Evolutionary conservation across 2,329 filamentous ascomycete species (phyloP).

Genomic region (Gnomoniopsis smithogilvyi): DNA sequence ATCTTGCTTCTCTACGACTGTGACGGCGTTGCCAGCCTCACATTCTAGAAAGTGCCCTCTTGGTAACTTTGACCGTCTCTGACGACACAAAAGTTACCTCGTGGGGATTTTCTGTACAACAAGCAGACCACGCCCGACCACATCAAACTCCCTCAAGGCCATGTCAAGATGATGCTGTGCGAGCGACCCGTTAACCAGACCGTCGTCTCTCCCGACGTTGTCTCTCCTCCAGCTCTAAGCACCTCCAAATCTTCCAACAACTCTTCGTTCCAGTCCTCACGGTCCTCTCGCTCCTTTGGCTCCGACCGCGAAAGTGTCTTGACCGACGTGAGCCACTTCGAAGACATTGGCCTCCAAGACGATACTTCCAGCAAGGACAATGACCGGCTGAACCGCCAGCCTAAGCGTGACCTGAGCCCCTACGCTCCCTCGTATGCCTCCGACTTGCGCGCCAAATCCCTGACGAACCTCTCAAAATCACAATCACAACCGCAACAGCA

Average conservation of each 20-base stretch:
- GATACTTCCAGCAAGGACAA: slow-evolving; percentile 34
- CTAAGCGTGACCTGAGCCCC: slow-evolving; percentile 40
- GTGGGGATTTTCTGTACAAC: neutral
- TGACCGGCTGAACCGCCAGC: slow-evolving; percentile 30
- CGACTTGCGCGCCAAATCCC: slow-evolving; percentile 34
- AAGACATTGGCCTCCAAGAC: slow-evolving; percentile 86
- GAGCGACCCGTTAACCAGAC: slow-evolving; percentile 33
- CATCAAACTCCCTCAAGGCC: neutral
- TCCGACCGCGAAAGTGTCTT: slow-evolving; percentile 70
- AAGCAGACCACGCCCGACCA: neutral
- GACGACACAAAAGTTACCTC: neutral
- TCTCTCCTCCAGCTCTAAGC: slow-evolving; percentile 75
- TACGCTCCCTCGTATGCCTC: slow-evolving; percentile 47
- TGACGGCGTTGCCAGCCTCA: neutral
- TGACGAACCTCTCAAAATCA: slow-evolving; percentile 23
- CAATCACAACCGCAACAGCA: slow-evolving; percentile 4
- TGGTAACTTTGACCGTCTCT: neutral
- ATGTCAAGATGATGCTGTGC: slow-evolving; percentile 37
- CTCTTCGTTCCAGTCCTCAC: slow-evolving; percentile 80
- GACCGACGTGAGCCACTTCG: slow-evolving; percentile 78
- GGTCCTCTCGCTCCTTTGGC: slow-evolving; percentile 54
- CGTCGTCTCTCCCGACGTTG: slow-evolving; percentile 40
- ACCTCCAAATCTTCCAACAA: slow-evolving; percentile 86
- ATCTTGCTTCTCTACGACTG: neutral
- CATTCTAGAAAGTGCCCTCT: neutral